Evolutionary conservation across 495 filamentous ascomycete genomes (phyloP), one percentile per base, ranked within the genome.

Genomic region (Trichoderma orchidacearum): DNA sequence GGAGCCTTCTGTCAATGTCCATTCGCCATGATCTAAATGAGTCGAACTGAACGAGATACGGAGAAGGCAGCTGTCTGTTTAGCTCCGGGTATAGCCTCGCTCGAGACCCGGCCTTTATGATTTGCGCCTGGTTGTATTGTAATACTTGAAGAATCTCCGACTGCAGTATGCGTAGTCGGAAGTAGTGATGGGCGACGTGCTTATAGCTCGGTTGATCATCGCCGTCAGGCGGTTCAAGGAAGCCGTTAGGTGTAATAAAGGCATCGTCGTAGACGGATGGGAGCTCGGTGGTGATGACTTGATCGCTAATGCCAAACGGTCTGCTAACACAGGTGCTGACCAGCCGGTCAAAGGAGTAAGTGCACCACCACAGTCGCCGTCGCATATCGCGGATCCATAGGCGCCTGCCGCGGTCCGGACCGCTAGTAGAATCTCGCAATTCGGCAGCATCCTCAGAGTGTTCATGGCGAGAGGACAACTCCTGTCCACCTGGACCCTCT

Each of bases 101-200:
- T 27, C 71, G 65, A 28, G 69, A 64, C 62, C 84, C 82, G 54
- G 80, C 81, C 38, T 68, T 69, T 12, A 66, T 68, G 55, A 76
- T 74, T 62, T 87, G 78, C 0, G 87, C 81, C 66, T 95, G 90
- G 51, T 93, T 87, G 64, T 90, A 86, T 66, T 96, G 92, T 48
- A 96, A 71, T 5, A 97, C 92, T 65, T 96, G 89, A 31, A 96
- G 76, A 51, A 97, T 95, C 67, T 97, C 92, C 0, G 92, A 96
- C 70, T 97, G 92, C 23, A 97, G 75, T 18, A 96, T 76, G n/a
- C 92, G 81, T 5, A 96, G 76, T 50, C 89, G 84, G 71, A 95
- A 90, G 66, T 97, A 97, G 59, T 96, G 92, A 61, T 91, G 82
- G 5, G 90, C 81, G 5, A 93, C 88, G 59, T 85, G 76, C 68